Percentiles rank a stretch among this genome's conserved stretches.
Conservation (phyloP, 1,284 basidiomycete species). For the Coriolopsis trogii region DNA sequence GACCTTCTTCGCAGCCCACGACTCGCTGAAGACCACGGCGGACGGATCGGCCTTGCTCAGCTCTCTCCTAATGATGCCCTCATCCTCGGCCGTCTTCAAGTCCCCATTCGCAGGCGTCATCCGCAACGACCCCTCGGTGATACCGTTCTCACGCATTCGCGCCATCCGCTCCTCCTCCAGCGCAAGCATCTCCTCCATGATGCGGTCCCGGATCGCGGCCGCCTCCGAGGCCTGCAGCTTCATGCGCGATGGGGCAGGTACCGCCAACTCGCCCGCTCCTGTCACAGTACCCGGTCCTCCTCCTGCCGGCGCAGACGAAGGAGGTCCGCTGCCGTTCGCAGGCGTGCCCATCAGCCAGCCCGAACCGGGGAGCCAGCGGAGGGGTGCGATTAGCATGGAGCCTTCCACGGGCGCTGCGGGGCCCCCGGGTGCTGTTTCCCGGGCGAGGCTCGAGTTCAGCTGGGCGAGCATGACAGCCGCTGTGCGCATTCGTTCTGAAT, state of each 20-base stretch:
- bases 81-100: conserved; percentile 82
- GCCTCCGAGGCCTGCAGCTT: conserved; percentile 81
- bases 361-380: conserved; percentile 69
- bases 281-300: conserved; percentile 29
- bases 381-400: conserved; percentile 34
- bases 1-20: conserved; percentile 94
- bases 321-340: conserved; percentile 33
- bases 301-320: no score
- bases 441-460: conserved; percentile 82
- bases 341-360: conserved; percentile 33
- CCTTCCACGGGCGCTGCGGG: conserved; percentile 36
- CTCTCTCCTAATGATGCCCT: conserved; percentile 90
- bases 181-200: conserved; percentile 99
- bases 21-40: conserved; percentile 93
- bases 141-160: conserved; percentile 80
- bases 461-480: conserved; percentile 99
- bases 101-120: conserved; percentile 43
- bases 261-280: conserved; percentile 22
- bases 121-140: conserved; percentile 59
- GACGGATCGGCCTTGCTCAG: conserved; percentile 98
- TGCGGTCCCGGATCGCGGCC: conserved; percentile 88
- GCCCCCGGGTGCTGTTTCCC: conserved; percentile 47
- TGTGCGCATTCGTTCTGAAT: conserved; percentile 97
- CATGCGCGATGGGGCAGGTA: conserved; percentile 49
- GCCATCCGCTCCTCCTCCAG: conserved; percentile 97